phyloP scores from a whole-genome alignment of 2,329 filamentous ascomycete genomes.

The Aspergillus hiratsukae region DNA sequence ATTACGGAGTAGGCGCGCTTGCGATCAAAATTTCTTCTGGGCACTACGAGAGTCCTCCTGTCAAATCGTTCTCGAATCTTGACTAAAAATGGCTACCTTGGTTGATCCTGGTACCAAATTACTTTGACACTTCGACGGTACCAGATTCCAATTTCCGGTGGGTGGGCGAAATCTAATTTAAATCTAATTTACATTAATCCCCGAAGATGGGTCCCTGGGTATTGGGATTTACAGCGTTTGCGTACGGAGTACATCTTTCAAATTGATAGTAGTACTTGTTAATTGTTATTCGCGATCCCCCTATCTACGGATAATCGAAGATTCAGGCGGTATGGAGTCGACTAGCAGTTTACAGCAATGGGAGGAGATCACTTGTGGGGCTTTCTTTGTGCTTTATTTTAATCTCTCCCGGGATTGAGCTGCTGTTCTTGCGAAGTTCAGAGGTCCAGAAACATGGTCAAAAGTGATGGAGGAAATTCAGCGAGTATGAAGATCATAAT shows the following conservation, averaged over 20 bases:
- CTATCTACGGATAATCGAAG: not conserved
- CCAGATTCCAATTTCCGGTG: not conserved
- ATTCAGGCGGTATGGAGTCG: not conserved
- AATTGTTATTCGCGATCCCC: not conserved
- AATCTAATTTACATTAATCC: not conserved
- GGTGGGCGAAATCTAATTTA: not conserved
- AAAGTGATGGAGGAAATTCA: not conserved
- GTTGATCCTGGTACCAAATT: no score
- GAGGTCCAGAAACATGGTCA: not conserved
- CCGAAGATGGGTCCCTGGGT: not conserved
- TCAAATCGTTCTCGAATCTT: not conserved
- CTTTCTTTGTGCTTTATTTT: not conserved
- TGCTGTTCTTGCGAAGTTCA: not conserved
- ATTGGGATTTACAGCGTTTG: not conserved
- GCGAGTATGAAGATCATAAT: not conserved
- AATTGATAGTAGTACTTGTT: no score
- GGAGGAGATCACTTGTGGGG: not conserved
- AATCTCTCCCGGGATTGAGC: not conserved
- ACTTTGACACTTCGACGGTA: no score
- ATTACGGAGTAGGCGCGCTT: no score
- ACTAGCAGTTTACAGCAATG: no score
- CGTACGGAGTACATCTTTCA: no score
- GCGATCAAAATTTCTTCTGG: not conserved
- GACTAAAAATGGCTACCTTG: not conserved
- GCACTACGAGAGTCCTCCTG: no score